Evolutionary conservation across 768 basidiomycete genomes (phyloP).

Genomic region (Lactarius sanguifluus): DNA sequence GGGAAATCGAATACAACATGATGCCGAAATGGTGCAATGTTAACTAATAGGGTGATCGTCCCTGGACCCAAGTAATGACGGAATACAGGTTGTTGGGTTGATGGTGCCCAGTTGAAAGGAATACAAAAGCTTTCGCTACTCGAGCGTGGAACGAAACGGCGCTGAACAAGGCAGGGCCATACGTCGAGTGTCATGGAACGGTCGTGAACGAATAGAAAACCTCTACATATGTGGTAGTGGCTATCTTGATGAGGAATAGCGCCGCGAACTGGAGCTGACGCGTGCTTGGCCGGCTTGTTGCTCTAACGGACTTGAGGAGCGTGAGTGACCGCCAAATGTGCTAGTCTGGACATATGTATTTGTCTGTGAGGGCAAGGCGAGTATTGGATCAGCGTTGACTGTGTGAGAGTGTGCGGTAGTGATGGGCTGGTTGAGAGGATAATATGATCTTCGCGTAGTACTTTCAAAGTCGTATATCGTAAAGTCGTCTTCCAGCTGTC

Average conservation of each 20-base stretch:
- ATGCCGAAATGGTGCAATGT: constrained; percentile 11
- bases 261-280: constrained; percentile 15
- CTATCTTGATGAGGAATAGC: constrained; percentile 5
- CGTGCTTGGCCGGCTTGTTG: neutral
- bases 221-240: neutral
- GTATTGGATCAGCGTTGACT: neutral
- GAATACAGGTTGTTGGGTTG: constrained; percentile 19
- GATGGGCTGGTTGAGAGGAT: constrained; percentile 77
- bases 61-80: constrained; percentile 7
- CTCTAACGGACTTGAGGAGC: constrained; percentile 10
- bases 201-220: constrained; percentile 12
- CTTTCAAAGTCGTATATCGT: constrained; percentile 82
- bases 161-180: neutral
- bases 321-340: constrained; percentile 7
- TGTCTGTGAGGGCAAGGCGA: constrained; percentile 24
- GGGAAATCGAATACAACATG: constrained; percentile 16
- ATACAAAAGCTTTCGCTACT: constrained; percentile 13
- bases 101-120: constrained; percentile 1
- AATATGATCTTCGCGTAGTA: constrained; percentile 78
- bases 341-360: constrained; percentile 25
- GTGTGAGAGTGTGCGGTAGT: constrained; percentile 27
- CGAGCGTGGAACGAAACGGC: constrained; percentile 4
- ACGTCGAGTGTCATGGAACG: constrained; percentile 11
- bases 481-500: constrained; percentile 95
- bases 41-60: constrained; percentile 12